Conservation (phyloP, 352 stramenopile genomes). For the Elongisporangium senticosum region DNA sequence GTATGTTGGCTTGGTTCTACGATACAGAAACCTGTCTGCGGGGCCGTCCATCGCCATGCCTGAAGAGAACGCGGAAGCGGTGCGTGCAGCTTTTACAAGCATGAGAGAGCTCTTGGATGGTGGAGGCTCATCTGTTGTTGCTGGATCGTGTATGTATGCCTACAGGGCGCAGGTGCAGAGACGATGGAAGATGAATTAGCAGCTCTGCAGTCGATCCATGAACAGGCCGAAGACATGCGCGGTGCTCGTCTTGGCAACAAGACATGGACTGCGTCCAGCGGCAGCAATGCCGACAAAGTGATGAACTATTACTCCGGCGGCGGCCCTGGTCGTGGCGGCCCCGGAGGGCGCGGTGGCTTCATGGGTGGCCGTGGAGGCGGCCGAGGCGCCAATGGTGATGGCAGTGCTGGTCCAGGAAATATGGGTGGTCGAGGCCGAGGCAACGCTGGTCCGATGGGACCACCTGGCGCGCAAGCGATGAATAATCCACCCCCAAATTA, state of each 20-base stretch:
- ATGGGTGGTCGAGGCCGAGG: conserved; percentile 38
- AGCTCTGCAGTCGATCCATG: conserved; percentile 77
- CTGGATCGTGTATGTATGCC: too few relatives aligned
- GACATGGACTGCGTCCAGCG: conserved; percentile 68
- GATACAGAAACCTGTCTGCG: too few relatives aligned
- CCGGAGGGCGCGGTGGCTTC: conserved; percentile 24
- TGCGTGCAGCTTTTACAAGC: too few relatives aligned
- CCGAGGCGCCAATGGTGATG: conserved; percentile 31
- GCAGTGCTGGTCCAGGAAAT: conserved; percentile 22
- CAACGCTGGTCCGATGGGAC: conserved; percentile 13
- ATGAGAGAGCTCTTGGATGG: too few relatives aligned
- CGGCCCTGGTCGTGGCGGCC: conserved; percentile 25
- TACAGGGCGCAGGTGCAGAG: conserved; percentile 37
- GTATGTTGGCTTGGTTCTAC: not conserved
- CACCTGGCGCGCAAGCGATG: conserved; percentile 14
- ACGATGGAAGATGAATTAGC: conserved; percentile 83
- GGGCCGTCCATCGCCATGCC: too few relatives aligned
- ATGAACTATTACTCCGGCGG: conserved; percentile 68
- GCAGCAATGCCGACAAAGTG: conserved; percentile 76
- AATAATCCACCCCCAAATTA: conserved; percentile 78
- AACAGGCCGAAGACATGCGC: conserved; percentile 79
- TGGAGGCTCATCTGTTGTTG: too few relatives aligned
- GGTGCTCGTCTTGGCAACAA: conserved; percentile 77
- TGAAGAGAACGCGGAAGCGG: too few relatives aligned
- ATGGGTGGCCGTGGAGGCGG: conserved; percentile 32